phyloP scores from a whole-genome alignment of 1,139 yeast species.

The Blastobotrys ciferrii region DNA sequence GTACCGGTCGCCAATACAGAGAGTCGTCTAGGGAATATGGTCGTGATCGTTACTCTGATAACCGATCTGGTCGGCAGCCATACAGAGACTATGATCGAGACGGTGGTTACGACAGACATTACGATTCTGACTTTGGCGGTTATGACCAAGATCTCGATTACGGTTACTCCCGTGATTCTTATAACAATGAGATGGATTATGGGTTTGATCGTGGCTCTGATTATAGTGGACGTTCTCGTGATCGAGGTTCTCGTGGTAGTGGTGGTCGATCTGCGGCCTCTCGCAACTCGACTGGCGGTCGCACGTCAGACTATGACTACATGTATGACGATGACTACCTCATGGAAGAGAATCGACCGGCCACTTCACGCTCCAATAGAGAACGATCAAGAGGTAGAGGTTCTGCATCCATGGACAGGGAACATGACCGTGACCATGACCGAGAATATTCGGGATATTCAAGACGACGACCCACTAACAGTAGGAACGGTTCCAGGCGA shows the following conservation, averaged over 20 bases:
- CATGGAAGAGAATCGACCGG: neutral
- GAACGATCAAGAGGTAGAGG: neutral
- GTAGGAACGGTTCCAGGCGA: neutral
- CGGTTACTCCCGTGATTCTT: constrained; percentile 2
- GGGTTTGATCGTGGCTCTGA: constrained; percentile 8
- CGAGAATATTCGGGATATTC: neutral
- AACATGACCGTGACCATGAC: neutral
- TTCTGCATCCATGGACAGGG: neutral
- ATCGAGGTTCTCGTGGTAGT: neutral
- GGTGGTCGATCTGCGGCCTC: neutral
- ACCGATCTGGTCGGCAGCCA: neutral
- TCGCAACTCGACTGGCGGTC: neutral
- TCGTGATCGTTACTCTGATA: constrained; percentile 7
- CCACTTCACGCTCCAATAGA: neutral
- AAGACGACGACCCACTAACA: neutral
- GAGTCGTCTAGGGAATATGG: neutral
- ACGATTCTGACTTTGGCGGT: constrained; percentile 5
- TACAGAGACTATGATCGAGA: neutral
- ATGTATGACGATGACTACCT: neutral
- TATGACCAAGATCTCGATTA: constrained; percentile 8
- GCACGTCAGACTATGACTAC: neutral
- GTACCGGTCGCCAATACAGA: neutral
- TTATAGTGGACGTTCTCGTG: neutral
- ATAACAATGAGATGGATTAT: constrained; percentile 1
- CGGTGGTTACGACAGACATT: constrained; percentile 6